A percentile compares a stretch with the other conserved stretches of the same genome.
Conservation (phyloP, 345 rosid genomes). For the Gossypium raimondii region DNA sequence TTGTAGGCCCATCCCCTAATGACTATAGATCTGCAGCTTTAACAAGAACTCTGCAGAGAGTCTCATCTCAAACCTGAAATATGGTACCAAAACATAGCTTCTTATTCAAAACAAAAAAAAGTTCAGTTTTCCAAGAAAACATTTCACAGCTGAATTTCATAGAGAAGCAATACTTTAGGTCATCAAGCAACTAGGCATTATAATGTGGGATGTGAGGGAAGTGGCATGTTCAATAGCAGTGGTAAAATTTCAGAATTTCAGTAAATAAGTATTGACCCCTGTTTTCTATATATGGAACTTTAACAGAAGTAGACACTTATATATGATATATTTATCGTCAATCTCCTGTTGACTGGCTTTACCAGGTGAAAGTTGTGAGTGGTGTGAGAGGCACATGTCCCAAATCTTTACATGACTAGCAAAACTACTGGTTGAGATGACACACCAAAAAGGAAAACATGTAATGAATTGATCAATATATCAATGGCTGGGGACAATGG, state of each 20-base stretch:
- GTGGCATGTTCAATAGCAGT: neutral
- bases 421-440: no score
- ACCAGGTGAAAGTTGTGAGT: neutral
- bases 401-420: no score
- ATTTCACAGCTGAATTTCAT: neutral
- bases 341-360: neutral
- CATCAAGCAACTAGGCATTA: neutral
- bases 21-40: slow-evolving; percentile 44
- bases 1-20: slow-evolving; percentile 55
- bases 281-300: neutral
- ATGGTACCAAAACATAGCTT: neutral
- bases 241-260: neutral
- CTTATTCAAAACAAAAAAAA: neutral
- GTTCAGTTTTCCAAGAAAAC: neutral
- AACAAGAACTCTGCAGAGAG: slow-evolving; percentile 55
- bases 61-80: slow-evolving; percentile 58
- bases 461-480: no score
- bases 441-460: no score
- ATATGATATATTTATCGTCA: neutral
- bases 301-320: neutral
- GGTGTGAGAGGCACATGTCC: neutral
- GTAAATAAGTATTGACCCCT: neutral
- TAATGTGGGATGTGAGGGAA: neutral
- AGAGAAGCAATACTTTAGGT: neutral
- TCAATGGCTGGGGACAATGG: no score